Evolutionary conservation across 331 rosid species (phyloP).

Genomic region (Saraca asoca): DNA sequence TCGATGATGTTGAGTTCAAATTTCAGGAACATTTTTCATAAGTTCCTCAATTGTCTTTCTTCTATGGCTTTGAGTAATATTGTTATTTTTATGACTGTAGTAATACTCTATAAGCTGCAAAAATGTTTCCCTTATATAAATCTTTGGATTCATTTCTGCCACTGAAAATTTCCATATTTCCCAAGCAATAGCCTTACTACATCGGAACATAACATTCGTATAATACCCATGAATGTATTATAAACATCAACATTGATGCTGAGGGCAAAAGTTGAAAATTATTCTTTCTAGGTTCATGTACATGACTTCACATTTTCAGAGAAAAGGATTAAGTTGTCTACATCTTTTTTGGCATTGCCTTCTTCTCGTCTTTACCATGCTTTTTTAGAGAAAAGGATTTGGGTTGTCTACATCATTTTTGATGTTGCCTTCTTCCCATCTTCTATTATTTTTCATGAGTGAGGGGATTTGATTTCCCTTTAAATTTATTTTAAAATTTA

Average conservation of each 20-base stretch:
- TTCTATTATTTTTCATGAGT: constrained; percentile 7
- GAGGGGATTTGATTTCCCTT: constrained; percentile 18
- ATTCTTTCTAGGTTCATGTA: constrained; percentile 14
- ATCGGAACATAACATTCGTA: constrained; percentile 1
- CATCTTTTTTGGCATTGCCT: constrained; percentile 1
- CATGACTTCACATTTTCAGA: constrained; percentile 12
- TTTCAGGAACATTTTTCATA: too few relatives aligned
- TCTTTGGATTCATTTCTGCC: constrained; percentile 24
- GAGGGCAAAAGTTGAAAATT: background rate
- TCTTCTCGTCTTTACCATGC: background rate
- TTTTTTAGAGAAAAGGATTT: constrained; percentile 18
- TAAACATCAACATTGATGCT: constrained; percentile 16
- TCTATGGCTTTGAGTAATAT: constrained; percentile 23
- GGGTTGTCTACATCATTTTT: constrained; percentile 16
- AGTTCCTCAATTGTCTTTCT: background rate
- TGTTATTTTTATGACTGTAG: constrained; percentile 21
- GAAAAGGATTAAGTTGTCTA: constrained; percentile 21
- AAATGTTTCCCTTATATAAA: background rate
- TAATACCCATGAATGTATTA: constrained; percentile 7
- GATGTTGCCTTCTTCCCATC: background rate
- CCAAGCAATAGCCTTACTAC: constrained; percentile 4
- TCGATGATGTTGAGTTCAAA: constrained; percentile 9
- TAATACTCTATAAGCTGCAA: constrained; percentile 14
- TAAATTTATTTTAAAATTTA: constrained; percentile 3
- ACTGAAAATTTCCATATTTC: constrained; percentile 27